Evolutionary conservation across 2,329 filamentous ascomycete genomes (phyloP).

Genomic region (Stachybotrys echinatus): DNA sequence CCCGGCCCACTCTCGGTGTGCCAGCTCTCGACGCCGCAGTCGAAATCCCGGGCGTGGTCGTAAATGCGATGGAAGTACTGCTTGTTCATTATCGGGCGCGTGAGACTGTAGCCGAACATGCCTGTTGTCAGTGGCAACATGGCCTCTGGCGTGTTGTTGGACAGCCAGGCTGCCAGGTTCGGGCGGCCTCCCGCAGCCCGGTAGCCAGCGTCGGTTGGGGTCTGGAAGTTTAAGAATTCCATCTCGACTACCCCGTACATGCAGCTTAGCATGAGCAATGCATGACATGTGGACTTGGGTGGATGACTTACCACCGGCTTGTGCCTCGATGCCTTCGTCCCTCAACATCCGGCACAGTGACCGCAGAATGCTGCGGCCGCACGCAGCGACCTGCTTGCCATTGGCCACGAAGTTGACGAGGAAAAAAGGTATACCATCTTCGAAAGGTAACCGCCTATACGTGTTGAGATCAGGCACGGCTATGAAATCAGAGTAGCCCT

Average conservation of each 20-base stretch:
- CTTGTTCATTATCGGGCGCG: conserved; percentile 69
- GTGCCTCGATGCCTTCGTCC: conserved; percentile 59
- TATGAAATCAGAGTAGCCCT: conserved; percentile 72
- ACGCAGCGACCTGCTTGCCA: conserved; percentile 64
- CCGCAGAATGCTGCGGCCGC: conserved; percentile 63
- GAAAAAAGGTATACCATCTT: conserved; percentile 71
- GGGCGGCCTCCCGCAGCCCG: conserved; percentile 37
- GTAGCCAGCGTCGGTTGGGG: conserved; percentile 19
- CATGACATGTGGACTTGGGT: too few relatives aligned
- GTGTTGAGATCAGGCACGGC: conserved; percentile 66
- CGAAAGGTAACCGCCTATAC: conserved; percentile 75
- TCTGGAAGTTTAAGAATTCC: conserved; percentile 55
- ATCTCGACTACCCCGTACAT: conserved; percentile 57
- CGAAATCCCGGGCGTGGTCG: conserved; percentile 63
- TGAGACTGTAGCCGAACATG: conserved; percentile 81
- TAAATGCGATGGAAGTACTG: conserved; percentile 81
- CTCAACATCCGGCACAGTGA: conserved; percentile 55
- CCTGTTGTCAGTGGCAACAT: conserved; percentile 70
- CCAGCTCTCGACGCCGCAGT: conserved; percentile 73
- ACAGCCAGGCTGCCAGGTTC: conserved; percentile 61
- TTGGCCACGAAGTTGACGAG: conserved; percentile 69
- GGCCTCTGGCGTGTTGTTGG: conserved; percentile 56
- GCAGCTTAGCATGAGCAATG: conserved; percentile 16
- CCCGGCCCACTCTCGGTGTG: conserved; percentile 79
- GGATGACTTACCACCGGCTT: conserved; percentile 70